Evolutionary conservation across 2,329 filamentous ascomycete genomes (phyloP), one percentile per base, ranked within the genome.

Genomic region (Cercospora berteroae): DNA sequence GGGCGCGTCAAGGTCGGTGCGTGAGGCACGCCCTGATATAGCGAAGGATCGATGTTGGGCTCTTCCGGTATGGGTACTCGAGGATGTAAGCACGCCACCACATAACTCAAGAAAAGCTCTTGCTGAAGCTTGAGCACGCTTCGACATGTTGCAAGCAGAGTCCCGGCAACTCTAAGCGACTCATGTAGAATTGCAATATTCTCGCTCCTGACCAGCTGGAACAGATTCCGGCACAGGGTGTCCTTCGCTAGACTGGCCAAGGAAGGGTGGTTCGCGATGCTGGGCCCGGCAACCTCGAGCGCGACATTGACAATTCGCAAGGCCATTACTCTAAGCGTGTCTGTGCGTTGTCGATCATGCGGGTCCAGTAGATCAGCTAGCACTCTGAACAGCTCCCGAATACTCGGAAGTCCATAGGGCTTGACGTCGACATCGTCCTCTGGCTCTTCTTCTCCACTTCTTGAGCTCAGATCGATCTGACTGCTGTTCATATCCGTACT

Each of bases 321-420:
- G 18, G 95, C 95, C 94, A 99, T 99, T 48, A 99, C 93, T 73
- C 94, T 88, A 90, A 98, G 95, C 1, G 92, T 90, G 77, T 99
- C 95, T 2, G 93, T 96, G 78, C 97, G 92, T 73, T 94, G 92
- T 62, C 88, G 89, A 79, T 98, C 94, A 75, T 97, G 92, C 1
- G 96, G 95, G 76, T 99, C 93, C 27, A 99, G 82, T 16, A 99
- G 89, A 78, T 96, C 94, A 55, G 98, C 94, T 27, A 99, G 83
- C 50, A 98, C 95, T 63, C 95, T 86, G 77, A 99, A 97, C 0
- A 99, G 86, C 78, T 99, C 96, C 71, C 94, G 86, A 72, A 99
- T 97, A 2, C 94, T 97, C 1, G 94, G 93, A 31, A 99, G 81
- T 13, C 94, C 96, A 79, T 99, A 99, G 0, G 96, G 94, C 70